Evolutionary conservation across 1,139 yeast genomes (phyloP).

Genomic region (Nakaseomyces uthaithaninus): DNA sequence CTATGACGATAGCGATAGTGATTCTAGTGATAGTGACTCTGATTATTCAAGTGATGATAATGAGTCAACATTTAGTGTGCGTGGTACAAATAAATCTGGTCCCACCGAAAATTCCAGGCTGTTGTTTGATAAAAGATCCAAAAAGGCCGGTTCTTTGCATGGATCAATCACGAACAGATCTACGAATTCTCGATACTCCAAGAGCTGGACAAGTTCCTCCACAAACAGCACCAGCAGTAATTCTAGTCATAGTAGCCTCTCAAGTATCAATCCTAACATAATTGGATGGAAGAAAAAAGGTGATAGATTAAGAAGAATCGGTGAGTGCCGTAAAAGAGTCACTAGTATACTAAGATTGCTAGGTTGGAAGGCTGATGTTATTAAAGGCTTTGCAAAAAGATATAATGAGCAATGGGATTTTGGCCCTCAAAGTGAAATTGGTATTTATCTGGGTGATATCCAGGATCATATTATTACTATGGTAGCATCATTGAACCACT

Average conservation of each 20-base stretch:
- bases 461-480: constrained; percentile 93
- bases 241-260: constrained; percentile 39
- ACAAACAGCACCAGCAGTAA: constrained; percentile 20
- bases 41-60: constrained; percentile 32
- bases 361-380: constrained; percentile 93
- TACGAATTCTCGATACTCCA: background rate
- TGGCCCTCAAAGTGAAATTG: constrained; percentile 69
- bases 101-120: constrained; percentile 8
- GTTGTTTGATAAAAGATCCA: constrained; percentile 3
- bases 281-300: constrained; percentile 88
- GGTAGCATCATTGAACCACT: constrained; percentile 91
- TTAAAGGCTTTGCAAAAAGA: constrained; percentile 85
- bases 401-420: constrained; percentile 78
- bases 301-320: constrained; percentile 88
- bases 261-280: constrained; percentile 36
- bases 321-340: constrained; percentile 88
- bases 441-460: constrained; percentile 86
- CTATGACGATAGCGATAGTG: constrained; percentile 42
- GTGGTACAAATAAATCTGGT: constrained; percentile 15
- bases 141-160: constrained; percentile 2
- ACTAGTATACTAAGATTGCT: constrained; percentile 80
- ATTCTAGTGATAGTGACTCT: constrained; percentile 35
- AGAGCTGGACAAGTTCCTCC: background rate
- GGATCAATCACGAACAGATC: constrained; percentile 22
- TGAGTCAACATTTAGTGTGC: constrained; percentile 11